Base-by-base conservation (phyloP, 805 yeast genomes). In the Yamadazyma insecticola region DNA sequence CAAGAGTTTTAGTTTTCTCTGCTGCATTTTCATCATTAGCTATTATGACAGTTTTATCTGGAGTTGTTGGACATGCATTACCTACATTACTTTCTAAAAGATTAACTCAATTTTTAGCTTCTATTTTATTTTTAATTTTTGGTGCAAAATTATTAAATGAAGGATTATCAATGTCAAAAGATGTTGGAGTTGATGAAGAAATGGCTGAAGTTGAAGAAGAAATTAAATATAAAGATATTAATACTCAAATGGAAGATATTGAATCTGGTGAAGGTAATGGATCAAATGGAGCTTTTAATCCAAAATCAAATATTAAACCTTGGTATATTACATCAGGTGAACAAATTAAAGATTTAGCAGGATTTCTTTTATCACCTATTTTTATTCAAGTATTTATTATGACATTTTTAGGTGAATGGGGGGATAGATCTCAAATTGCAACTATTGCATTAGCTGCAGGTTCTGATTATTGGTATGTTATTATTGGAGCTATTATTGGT, bases 391-490 rank as follows among this genome's bases (percentile, higher is more conserved):
- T 90, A 4, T 92, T 92, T 52, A 77, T 78, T 32, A 90, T 92
- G 97, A 86, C 96, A 4, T 92, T 92, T 56, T 64, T 92, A 29
- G 98, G 97, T 39, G 99, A 92, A 63, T 88, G 97, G 95, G 99
- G 99, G 30, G 99, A 92, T 59, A 78, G 98, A 50, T 88, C 97
- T 9, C 99, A 92, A 63, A 87, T 92, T 34, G 96, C 97, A 26
- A 92, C 97, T 20, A 88, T 92, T 48, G 97, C 97, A 24, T 83
- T 92, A 94, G 97, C 97, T 32, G 96, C 98, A 1, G 96, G 96
- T 23, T 79, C 87, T 26, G 83, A 88, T 56, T 92, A 87, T 61
- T 80, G 92, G 89, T 70, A 70, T 44, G 95, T 89, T 23, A 86
- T 90, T 28, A 45, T 79, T 28, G 98, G 99, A 39, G 95, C 95